Evolutionary conservation across 139 green algal genomes (phyloP).

Genomic region (Limnomonas spitsbergensis): DNA sequence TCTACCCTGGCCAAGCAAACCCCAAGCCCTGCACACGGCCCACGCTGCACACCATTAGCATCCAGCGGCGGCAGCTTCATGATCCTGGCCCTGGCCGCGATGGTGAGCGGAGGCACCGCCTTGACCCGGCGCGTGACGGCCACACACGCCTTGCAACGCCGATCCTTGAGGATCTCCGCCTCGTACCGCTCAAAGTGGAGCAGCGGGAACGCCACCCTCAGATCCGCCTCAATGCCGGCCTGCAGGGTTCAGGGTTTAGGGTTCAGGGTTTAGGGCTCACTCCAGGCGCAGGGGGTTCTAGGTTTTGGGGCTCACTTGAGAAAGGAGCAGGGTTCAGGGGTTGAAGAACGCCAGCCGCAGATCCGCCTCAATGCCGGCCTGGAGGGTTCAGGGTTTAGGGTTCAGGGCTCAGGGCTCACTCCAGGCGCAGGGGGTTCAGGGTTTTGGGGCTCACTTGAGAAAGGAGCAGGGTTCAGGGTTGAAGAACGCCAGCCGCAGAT

Average conservation of each 20-base stretch:
- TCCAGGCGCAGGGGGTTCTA: not conserved
- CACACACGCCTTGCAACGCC: conserved; percentile 37
- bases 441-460: not conserved
- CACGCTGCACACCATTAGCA: not conserved
- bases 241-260: not conserved
- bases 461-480: not conserved
- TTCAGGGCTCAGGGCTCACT: not conserved
- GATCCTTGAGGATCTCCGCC: conserved; percentile 35
- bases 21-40: too few relatives aligned
- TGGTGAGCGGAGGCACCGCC: not conserved
- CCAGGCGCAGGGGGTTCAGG: not conserved
- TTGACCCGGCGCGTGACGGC: conserved; percentile 27
- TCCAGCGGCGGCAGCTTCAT: conserved; percentile 21
- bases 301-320: not conserved
- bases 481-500: conserved; percentile 30
- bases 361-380: conserved; percentile 11
- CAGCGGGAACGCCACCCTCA: conserved; percentile 43
- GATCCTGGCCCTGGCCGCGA: conserved; percentile 14
- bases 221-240: conserved; percentile 9
- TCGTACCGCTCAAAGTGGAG: conserved; percentile 24
- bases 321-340: not conserved
- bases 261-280: not conserved
- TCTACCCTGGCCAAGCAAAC: too few relatives aligned
- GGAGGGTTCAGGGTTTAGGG: not conserved
- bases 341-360: conserved; percentile 31